phyloP scores from a whole-genome alignment of 23 red algal genomes.

The Chondrus crispus region DNA sequence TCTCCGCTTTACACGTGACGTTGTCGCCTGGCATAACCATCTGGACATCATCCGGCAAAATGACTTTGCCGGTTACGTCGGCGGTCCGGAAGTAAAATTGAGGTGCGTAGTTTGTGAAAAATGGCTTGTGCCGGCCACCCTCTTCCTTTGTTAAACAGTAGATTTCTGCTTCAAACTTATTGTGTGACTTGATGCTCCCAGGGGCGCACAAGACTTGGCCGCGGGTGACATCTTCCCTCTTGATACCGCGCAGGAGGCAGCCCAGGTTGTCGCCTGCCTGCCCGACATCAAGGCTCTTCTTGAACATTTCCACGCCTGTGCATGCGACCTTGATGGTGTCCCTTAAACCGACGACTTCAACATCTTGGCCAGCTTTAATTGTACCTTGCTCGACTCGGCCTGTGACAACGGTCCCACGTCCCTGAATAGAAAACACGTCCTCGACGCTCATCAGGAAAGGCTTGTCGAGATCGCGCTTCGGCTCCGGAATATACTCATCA shows the following conservation, averaged over 20 bases:
- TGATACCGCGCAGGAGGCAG: constrained; percentile 87
- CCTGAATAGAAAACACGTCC: constrained; percentile 93
- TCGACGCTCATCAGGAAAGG: constrained; percentile 95
- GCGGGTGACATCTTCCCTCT: constrained; percentile 85
- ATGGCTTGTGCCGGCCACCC: constrained; percentile 96
- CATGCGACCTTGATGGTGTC: constrained; percentile 78
- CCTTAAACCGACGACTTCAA: constrained; percentile 91
- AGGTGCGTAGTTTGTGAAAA: constrained; percentile 93
- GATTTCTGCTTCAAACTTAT: constrained; percentile 96
- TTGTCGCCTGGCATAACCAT: constrained; percentile 99
- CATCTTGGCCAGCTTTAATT: constrained; percentile 89
- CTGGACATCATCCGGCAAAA: constrained; percentile 72
- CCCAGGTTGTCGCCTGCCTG: constrained; percentile 97
- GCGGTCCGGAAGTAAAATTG: constrained; percentile 96
- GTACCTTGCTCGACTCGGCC: constrained; percentile 93
- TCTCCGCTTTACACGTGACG: constrained; percentile 75
- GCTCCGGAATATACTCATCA: constrained; percentile 92
- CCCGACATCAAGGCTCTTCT: constrained; percentile 80
- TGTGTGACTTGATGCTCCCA: constrained; percentile 74
- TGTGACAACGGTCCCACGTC: constrained; percentile 96
- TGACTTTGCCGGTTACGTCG: constrained; percentile 90
- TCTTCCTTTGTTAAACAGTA: constrained; percentile 97
- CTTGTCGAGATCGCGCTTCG: constrained; percentile 81
- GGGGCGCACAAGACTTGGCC: constrained; percentile 89
- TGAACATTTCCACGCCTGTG: constrained; percentile 97